A percentile compares a stretch with the other conserved stretches of the same genome.
Evolutionary conservation across 2,329 filamentous ascomycete genomes (phyloP).

Genomic region (Alternaria hordeiaustralica): DNA sequence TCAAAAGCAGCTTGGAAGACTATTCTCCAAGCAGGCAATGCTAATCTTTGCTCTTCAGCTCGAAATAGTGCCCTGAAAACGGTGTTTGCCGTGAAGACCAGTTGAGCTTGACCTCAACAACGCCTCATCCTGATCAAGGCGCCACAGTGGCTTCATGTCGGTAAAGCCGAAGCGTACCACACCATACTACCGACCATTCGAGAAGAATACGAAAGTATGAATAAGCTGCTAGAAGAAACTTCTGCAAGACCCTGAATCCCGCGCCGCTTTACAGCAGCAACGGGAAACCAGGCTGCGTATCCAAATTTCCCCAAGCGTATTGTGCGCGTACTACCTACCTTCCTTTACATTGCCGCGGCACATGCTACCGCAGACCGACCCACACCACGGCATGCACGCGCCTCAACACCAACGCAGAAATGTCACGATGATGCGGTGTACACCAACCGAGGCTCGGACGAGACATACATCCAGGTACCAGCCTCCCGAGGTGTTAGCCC

Average conservation of each 20-base stretch:
- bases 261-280: not conserved
- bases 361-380: not conserved
- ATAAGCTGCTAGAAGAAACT: not conserved
- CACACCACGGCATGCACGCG: not conserved
- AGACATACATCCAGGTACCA: not conserved
- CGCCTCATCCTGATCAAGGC: not conserved
- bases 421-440: constrained; percentile 5
- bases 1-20: not conserved
- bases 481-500: not conserved
- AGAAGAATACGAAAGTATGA: not conserved
- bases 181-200: not conserved
- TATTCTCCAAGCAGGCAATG: not conserved
- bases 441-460: constrained; percentile 6
- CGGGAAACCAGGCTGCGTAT: not conserved
- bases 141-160: not conserved
- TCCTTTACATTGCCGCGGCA: not conserved
- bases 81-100: not conserved
- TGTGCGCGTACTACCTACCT: not conserved
- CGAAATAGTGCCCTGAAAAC: not conserved
- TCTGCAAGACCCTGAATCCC: not conserved
- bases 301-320: not conserved
- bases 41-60: not conserved
- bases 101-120: not conserved
- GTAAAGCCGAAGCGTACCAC: not conserved
- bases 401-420: constrained; percentile 7